phyloP scores from a whole-genome alignment of 306 rosid species.

The Inga laurina region DNA sequence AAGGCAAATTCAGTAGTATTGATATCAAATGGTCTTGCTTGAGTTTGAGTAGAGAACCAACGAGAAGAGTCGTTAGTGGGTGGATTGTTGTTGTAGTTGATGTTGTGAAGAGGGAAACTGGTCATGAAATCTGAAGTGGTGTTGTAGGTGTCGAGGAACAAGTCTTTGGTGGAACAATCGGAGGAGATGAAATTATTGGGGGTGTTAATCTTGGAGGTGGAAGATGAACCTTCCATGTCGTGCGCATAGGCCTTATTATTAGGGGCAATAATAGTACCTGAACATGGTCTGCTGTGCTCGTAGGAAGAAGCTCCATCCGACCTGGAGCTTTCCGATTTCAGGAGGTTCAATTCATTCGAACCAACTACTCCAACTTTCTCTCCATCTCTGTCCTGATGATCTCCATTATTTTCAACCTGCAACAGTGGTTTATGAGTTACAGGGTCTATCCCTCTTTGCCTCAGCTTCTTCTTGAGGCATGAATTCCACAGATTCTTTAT shows the following conservation, averaged over 20 bases:
- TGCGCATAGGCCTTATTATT: slow-evolving; percentile 1
- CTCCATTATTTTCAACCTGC: slow-evolving; percentile 48
- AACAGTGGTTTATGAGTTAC: slow-evolving; percentile 68
- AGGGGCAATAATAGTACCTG: slow-evolving; percentile 26
- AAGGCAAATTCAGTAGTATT: slow-evolving; percentile 44
- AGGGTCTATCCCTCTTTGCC: slow-evolving; percentile 88
- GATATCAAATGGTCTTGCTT: slow-evolving; percentile 40
- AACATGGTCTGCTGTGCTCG: slow-evolving; percentile 40
- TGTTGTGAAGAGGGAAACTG: slow-evolving; percentile 49
- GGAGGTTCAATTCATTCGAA: slow-evolving; percentile 49
- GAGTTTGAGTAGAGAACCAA: slow-evolving; percentile 43
- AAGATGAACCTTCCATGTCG: slow-evolving; percentile 30
- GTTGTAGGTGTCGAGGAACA: slow-evolving; percentile 41
- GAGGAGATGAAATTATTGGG: slow-evolving; percentile 20
- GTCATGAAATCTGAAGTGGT: slow-evolving; percentile 45
- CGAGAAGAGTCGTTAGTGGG: slow-evolving; percentile 33
- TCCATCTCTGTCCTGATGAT: slow-evolving; percentile 27
- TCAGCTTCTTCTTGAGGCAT: slow-evolving; percentile 80
- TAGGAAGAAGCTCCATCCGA: slow-evolving; percentile 47
- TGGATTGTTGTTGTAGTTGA: slow-evolving; percentile 28
- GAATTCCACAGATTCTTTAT: slow-evolving; percentile 95
- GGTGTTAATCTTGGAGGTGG: slow-evolving; percentile 30
- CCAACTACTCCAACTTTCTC: slow-evolving; percentile 33
- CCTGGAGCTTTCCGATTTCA: slow-evolving; percentile 49
- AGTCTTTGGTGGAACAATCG: slow-evolving; percentile 35